Conservation (phyloP, 2,329 filamentous ascomycete genomes). For the Talaromyces albobiverticillius region DNA sequence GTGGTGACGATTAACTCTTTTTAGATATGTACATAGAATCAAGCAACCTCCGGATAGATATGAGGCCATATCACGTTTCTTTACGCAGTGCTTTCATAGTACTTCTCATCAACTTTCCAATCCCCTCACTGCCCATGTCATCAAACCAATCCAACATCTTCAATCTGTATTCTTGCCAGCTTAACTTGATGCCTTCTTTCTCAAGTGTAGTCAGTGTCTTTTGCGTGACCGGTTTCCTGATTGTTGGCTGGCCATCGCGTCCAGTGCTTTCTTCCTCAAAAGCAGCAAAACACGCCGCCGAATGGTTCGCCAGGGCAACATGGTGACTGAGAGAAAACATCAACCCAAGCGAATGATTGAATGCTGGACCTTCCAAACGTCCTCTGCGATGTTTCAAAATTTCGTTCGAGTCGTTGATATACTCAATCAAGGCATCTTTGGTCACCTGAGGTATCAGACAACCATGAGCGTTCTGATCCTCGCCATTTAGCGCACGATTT, state of each 20-base stretch:
- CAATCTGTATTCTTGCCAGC: slow-evolving; percentile 72
- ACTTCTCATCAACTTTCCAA: slow-evolving; percentile 71
- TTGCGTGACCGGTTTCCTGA: slow-evolving; percentile 62
- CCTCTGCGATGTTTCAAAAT: slow-evolving; percentile 27
- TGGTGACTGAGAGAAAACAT: slow-evolving; percentile 51
- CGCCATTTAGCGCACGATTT: slow-evolving; percentile 64
- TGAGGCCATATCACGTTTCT: slow-evolving; percentile 17
- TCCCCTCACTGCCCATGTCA: slow-evolving; percentile 60
- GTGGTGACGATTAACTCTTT: background rate
- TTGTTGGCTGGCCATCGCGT: slow-evolving; percentile 21
- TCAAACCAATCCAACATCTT: slow-evolving; percentile 69
- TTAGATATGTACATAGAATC: slow-evolving; percentile 1
- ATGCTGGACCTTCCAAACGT: slow-evolving; percentile 24
- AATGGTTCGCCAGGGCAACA: slow-evolving; percentile 43
- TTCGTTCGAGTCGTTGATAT: slow-evolving; percentile 39
- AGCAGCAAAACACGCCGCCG: slow-evolving; percentile 46
- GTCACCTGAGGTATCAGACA: slow-evolving; percentile 51
- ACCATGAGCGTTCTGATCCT: slow-evolving; percentile 60
- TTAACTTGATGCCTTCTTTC: slow-evolving; percentile 60
- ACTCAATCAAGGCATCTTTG: slow-evolving; percentile 40
- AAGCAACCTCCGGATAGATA: background rate
- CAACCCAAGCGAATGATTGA: slow-evolving; percentile 34
- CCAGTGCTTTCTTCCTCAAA: slow-evolving; percentile 41
- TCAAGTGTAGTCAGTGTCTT: slow-evolving; percentile 62
- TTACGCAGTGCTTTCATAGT: slow-evolving; percentile 74